These are phyloP conservation scores for Mesembryanthemum crystallinum DNA, from an alignment of 148 eudicot species.

Conservation along the genomic window DNA sequence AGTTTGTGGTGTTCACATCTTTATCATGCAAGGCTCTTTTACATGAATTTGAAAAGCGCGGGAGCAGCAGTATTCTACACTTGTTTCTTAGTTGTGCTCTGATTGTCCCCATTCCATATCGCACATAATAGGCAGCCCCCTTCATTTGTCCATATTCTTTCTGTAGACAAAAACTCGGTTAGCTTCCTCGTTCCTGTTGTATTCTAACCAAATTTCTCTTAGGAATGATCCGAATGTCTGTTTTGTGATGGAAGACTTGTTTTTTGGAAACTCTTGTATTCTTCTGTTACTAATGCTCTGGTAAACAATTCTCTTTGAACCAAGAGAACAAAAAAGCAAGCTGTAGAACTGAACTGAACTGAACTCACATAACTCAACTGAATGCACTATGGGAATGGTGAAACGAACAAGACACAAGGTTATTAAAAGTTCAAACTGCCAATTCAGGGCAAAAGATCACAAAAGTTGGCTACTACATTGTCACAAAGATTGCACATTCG, in stretches of 20 bases:
- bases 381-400: no score
- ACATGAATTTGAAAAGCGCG: neutral
- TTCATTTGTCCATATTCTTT: neutral
- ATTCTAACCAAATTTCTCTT: neutral
- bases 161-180: neutral
- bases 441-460: no score
- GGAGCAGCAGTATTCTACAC: neutral
- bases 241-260: neutral
- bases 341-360: no score
- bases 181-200: neutral
- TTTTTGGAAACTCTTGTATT: neutral
- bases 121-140: constrained; percentile 9
- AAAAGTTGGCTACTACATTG: neutral
- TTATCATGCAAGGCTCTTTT: constrained; percentile 22
- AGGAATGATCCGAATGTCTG: neutral
- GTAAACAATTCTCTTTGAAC: no score
- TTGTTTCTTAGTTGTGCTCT: neutral
- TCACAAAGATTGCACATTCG: neutral
- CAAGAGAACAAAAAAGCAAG: no score
- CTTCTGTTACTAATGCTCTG: neutral
- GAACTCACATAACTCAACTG: no score
- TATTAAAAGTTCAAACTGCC: no score
- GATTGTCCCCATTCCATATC: neutral
- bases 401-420: no score
- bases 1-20: constrained; percentile 36